Base-by-base conservation (phyloP, 2,329 filamentous ascomycete genomes). In the Hyphodiscus sp. region DNA sequence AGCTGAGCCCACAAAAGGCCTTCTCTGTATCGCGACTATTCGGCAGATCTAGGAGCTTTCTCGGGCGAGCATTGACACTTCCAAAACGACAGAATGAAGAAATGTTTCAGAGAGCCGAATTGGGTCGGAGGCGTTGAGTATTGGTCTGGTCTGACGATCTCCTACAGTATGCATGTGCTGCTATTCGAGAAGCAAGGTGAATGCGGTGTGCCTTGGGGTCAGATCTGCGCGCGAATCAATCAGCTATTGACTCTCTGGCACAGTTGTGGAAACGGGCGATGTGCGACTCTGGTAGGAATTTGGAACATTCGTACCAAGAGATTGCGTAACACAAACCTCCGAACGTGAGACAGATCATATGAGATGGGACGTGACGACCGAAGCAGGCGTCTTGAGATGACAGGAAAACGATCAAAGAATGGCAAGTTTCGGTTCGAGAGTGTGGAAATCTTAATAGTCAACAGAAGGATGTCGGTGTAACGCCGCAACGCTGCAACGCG, bases 141-240 rank as follows among this genome's bases (percentile, higher is more conserved):
- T 48, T 53, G 43, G 54, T 54, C n/a, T 56, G 45, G 60, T 61
- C 59, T 61, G 58, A 62, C 38, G 51, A 54, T 49, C 54, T 16
- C 60, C 60, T 59, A 49, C 54, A 55, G 60, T 60, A 62, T 63
- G n/a, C n/a, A n/a, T n/a, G n/a, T n/a, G n/a, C n/a, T 63, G 60
- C 19, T 6, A 20, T 45, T 45, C 2, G n/a, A 45, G 55, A 54
- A 42, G 43, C 29, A 50, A n/a, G 6, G 33, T 49, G 54, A 51
- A 16, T 49, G 46, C 18, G 29, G 18, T 45, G 26, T 38, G 44
- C 13, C 33, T 38, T 8, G 4, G 11, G 33, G 33, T 38, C 23
- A 33, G 41, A 16, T 23, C 38, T 38, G 49, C 13, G 23, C 51
- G 50, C 46, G 47, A 44, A 48, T 46, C 47, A 41, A 45, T 48